phyloP scores from a whole-genome alignment of 345 rosid species.

The Brassica nigra region DNA sequence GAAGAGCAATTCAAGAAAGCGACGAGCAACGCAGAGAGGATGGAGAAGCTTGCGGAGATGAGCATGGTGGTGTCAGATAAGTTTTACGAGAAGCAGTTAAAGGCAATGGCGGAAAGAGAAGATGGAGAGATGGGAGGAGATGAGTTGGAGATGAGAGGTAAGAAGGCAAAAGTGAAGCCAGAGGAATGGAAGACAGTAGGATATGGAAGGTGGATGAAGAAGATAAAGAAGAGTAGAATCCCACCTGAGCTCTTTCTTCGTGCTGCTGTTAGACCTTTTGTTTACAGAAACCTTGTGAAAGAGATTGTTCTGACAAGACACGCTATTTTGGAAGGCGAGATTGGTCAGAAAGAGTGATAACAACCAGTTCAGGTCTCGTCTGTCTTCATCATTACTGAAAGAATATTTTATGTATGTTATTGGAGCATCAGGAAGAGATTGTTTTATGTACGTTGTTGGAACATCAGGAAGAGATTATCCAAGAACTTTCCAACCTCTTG shows the following conservation, averaged over 20 bases:
- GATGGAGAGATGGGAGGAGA: constrained; percentile 44
- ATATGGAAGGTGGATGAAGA: constrained; percentile 72
- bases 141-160: constrained; percentile 68
- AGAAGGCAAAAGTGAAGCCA: constrained; percentile 70
- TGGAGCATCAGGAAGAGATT: constrained; percentile 2
- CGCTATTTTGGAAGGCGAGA: constrained; percentile 87
- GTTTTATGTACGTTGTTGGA: not conserved
- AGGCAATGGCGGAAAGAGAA: constrained; percentile 45
- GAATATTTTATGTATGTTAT: not conserved
- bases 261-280: constrained; percentile 85
- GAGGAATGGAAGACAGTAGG: constrained; percentile 81
- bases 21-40: constrained; percentile 59
- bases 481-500: not conserved
- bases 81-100: constrained; percentile 58
- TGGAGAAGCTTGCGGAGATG: constrained; percentile 71
- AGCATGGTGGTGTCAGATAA: constrained; percentile 53
- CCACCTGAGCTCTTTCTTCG: constrained; percentile 82
- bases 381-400: not conserved
- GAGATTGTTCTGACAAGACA: constrained; percentile 95
- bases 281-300: constrained; percentile 89
- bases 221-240: constrained; percentile 71
- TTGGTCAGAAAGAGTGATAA: constrained; percentile 54
- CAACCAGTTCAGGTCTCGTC: not conserved
- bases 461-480: not conserved
- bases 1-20: constrained; percentile 72